A percentile compares a stretch with the other conserved stretches of the same genome.
Evolutionary conservation across 805 yeast genomes (phyloP).

Genomic region (Tetrapisispora nanseiensis): DNA sequence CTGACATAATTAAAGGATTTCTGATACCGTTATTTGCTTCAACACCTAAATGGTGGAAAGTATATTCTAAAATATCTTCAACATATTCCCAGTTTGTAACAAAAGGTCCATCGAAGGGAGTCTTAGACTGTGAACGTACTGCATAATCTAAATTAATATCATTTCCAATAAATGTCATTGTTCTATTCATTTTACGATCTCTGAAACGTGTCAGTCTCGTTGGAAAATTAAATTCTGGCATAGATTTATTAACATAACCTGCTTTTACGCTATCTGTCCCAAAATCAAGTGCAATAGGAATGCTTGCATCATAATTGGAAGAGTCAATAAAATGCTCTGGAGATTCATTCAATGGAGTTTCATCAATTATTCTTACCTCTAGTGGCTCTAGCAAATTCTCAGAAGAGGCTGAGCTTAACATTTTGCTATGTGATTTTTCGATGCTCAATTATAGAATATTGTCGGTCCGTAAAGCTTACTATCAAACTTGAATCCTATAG

Average conservation of each 20-base stretch:
- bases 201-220: constrained; percentile 61
- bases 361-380: constrained; percentile 19
- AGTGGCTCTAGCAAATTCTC: constrained; percentile 24
- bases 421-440: not conserved
- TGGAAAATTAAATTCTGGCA: constrained; percentile 60
- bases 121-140: constrained; percentile 54
- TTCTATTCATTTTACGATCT: constrained; percentile 58
- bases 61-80: constrained; percentile 75
- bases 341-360: constrained; percentile 23
- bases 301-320: constrained; percentile 23
- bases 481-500: too few relatives aligned
- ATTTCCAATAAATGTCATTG: constrained; percentile 70
- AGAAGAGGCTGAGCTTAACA: constrained; percentile 12
- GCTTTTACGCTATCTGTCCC: constrained; percentile 56
- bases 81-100: constrained; percentile 88
- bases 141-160: constrained; percentile 67
- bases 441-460: too few relatives aligned
- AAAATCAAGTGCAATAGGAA: constrained; percentile 83
- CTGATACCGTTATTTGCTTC: constrained; percentile 42
- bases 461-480: too few relatives aligned
- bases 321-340: constrained; percentile 27
- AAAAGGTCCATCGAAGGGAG: constrained; percentile 82
- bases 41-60: constrained; percentile 72
- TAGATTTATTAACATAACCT: constrained; percentile 41
- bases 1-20: constrained; percentile 76